Evolutionary conservation across 1,284 basidiomycete species (phyloP), one percentile per base, ranked within the genome.

Genomic region (Apiotrichum montevideense): DNA sequence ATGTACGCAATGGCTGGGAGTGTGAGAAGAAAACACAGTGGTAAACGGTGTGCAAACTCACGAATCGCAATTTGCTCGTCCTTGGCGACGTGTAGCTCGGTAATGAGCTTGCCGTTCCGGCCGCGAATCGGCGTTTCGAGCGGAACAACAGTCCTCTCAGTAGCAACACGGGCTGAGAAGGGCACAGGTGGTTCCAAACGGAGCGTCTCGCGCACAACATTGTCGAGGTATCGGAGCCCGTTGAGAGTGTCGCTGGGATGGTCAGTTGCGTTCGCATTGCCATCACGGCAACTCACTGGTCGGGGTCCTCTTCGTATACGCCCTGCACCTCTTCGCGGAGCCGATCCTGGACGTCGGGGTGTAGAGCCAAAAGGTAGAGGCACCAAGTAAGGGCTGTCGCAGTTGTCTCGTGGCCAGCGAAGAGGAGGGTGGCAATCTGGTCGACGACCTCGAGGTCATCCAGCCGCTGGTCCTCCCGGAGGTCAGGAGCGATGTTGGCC

Each of bases 381-480:
- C 44, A 56, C 9, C 54, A 47, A 13, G 46, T 55, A 11, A 87
- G 76, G 1, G 85, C 83, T 0, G 83, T 84, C 0, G 82, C 83
- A 0, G 84, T 87, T 0, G 90, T 91, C 70, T 91, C 88, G 70
- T 90, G 86, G 0, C 88, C 89, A 1, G 74, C 71, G 1, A 73
- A 63, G 42, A 90, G 80, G 68, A 90, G 87, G 0, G 86, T 89
- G 7, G 85, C 84, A 60, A 90, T 87, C 70, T 89, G 87, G 57
- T 82, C 85, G 15, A 86, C 75, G 4, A 87, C 83, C 66, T 90
- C 87, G 14, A 80, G 76, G 46, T 83, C 81, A 7, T 81, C 81
- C 79, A 90, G 81, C 32, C 79, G 78, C 67, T 87, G 82, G 1
- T 78, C 76, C 0, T 79, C 72, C 6, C 76, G 71, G 7, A 84